Evolutionary conservation across 495 filamentous ascomycete genomes (phyloP), one percentile per base, ranked within the genome.

Genomic region (Wilcoxina mikolae): DNA sequence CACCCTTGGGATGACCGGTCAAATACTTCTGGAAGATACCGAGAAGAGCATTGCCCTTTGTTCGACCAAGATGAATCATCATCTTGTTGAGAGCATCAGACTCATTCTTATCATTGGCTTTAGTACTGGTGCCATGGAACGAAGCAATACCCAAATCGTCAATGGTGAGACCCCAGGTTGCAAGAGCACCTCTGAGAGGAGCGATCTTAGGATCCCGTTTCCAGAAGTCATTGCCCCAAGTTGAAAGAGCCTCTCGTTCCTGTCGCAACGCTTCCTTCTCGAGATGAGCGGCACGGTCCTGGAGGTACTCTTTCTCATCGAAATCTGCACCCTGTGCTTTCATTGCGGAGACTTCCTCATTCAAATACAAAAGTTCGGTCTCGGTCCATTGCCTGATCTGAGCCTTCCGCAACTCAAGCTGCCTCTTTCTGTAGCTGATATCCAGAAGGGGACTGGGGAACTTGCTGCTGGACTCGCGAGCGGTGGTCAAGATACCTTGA

Each of bases 21-120:
- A 99, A 81, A 68, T 94, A 96, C 69, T 99, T 99, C 70, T 99
- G 91, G 84, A 96, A 99, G 68, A 99, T 90, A 71, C 91, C 91
- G 55, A 96, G 69, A 5, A 99, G 74, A 25, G 93, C 87, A 67
- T 99, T 96, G 62, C 91, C 91, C 78, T 94, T 95, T 69, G 81
- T 79, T 48, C 91, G 84, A 56, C 93, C 91, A 44, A 99, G 82
- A 68, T 99, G 93, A 61, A 78, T 81, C 70, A 99, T 76, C 72
- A 96, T 94, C 69, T 95, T 85, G 75, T 90, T 95, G 60, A 99
- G 82, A 65, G 94, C 89, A 54, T 91, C 88, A 25, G 91, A 95
- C 69, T 99, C 91, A 68, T 99, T 99, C 80, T 99, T 99, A 74
- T 99, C 91, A 66, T 99, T 99, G 53, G 91, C 91, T 56, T 93